Conservation (phyloP, 208 protist genomes). For the Tritrichomonas musculus region DNA sequence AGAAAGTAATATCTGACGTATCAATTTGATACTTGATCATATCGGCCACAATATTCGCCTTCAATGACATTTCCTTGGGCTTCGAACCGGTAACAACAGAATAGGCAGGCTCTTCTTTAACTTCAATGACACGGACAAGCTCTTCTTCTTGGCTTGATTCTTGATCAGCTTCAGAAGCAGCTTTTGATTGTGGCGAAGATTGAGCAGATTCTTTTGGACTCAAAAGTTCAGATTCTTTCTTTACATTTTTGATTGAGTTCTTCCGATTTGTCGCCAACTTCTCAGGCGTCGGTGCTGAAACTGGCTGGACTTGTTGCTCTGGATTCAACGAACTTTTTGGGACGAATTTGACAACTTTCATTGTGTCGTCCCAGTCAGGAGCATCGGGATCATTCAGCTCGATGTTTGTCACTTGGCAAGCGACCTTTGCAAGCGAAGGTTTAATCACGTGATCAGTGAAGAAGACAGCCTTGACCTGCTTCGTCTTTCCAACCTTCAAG, state of each 20-base stretch:
- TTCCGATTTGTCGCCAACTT: background rate
- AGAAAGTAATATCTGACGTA: background rate
- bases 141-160: background rate
- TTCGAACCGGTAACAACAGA: background rate
- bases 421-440: background rate
- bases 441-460: background rate
- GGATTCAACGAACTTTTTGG: background rate
- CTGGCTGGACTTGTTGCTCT: no score
- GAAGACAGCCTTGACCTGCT: background rate
- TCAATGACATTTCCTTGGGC: background rate
- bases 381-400: background rate
- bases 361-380: slow-evolving; percentile 28
- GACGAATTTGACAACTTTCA: background rate
- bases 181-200: no score
- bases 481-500: background rate
- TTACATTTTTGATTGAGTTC: no score
- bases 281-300: background rate
- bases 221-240: background rate
- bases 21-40: background rate
- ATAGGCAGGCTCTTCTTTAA: background rate
- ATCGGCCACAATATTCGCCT: background rate
- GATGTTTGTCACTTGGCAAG: background rate
- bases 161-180: no score
- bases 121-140: background rate
- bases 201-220: background rate